A percentile compares a stretch with the other conserved stretches of the same genome.
Evolutionary conservation across 495 filamentous ascomycete genomes (phyloP).

Genomic region (Corynascus novoguineensis): DNA sequence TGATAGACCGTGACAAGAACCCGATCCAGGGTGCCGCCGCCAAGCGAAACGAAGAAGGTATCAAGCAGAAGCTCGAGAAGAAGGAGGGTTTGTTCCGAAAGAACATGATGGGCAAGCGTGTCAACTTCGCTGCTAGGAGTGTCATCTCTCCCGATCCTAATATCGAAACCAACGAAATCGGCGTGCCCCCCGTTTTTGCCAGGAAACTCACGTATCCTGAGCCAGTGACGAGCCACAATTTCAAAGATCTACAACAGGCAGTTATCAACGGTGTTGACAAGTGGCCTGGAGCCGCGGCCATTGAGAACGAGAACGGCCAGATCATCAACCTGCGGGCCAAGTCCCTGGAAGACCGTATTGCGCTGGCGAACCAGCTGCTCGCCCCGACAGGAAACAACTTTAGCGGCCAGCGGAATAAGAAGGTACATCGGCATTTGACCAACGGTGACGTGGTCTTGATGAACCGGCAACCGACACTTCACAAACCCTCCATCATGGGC

Average conservation of each 20-base stretch:
- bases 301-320: conserved; percentile 93
- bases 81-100: conserved; percentile 97
- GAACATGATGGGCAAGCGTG: conserved; percentile 99
- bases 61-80: conserved; percentile 97
- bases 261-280: conserved; percentile 90
- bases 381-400: conserved; percentile 74
- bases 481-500: conserved; percentile 99
- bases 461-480: conserved; percentile 99
- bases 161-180: conserved; percentile 97
- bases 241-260: conserved; percentile 88
- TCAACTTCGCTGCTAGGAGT: conserved; percentile 95
- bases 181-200: conserved; percentile 94
- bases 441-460: conserved; percentile 97
- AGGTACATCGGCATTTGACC: conserved; percentile 90
- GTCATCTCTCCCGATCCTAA: conserved; percentile 99
- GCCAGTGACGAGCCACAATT: conserved; percentile 95
- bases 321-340: conserved; percentile 83
- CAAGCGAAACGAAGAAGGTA: conserved; percentile 69
- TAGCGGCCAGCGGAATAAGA: conserved; percentile 81
- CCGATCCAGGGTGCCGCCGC: conserved; percentile 68
- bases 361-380: conserved; percentile 85
- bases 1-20: conserved; percentile 83
- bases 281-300: conserved; percentile 89
- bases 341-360: conserved; percentile 73
- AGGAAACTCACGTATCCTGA: conserved; percentile 95